A percentile compares a stretch with the other conserved stretches of the same genome.
Conservation (phyloP, 1,284 basidiomycete species). For the Grifola frondosa region DNA sequence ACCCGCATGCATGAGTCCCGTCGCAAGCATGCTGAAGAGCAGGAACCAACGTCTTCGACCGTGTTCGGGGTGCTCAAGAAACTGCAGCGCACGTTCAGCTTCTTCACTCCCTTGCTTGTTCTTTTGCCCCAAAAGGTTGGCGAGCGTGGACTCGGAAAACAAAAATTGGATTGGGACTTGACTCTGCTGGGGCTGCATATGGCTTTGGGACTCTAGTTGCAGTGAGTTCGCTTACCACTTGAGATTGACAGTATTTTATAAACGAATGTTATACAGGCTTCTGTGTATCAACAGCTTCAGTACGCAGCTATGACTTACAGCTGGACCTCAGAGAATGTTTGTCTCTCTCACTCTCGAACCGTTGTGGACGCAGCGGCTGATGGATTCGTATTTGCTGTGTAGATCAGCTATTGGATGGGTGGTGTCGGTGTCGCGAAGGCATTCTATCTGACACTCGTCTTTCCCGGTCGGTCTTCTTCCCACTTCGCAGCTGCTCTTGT, state of each 20-base stretch:
- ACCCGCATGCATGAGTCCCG: slow-evolving; percentile 15
- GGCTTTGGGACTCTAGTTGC: slow-evolving; percentile 51
- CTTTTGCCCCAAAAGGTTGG: slow-evolving; percentile 50
- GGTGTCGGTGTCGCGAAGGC: slow-evolving; percentile 56
- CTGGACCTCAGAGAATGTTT: slow-evolving; percentile 69
- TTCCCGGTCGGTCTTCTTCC: slow-evolving; percentile 55
- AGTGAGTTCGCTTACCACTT: slow-evolving; percentile 37
- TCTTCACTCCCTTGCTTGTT: slow-evolving; percentile 61
- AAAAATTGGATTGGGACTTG: slow-evolving; percentile 65
- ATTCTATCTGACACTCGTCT: slow-evolving; percentile 53
- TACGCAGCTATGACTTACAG: slow-evolving; percentile 63
- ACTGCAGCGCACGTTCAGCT: slow-evolving; percentile 16
- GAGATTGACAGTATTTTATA: slow-evolving; percentile 33
- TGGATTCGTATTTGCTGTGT: neutral
- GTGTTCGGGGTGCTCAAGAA: slow-evolving; percentile 27
- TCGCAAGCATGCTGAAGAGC: slow-evolving; percentile 31
- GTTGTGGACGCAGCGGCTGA: too few relatives aligned
- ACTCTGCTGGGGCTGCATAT: slow-evolving; percentile 56
- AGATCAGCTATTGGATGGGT: slow-evolving; percentile 77
- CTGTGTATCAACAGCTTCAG: slow-evolving; percentile 31
- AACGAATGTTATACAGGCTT: slow-evolving; percentile 39
- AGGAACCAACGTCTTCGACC: slow-evolving; percentile 3
- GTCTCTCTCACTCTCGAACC: neutral
- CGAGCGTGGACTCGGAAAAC: slow-evolving; percentile 32
- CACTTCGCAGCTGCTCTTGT: neutral